These are phyloP conservation scores for Aspergillus affinis DNA, from an alignment of 495 filamentous ascomycete genomes.

Conservation along the genomic window DNA sequence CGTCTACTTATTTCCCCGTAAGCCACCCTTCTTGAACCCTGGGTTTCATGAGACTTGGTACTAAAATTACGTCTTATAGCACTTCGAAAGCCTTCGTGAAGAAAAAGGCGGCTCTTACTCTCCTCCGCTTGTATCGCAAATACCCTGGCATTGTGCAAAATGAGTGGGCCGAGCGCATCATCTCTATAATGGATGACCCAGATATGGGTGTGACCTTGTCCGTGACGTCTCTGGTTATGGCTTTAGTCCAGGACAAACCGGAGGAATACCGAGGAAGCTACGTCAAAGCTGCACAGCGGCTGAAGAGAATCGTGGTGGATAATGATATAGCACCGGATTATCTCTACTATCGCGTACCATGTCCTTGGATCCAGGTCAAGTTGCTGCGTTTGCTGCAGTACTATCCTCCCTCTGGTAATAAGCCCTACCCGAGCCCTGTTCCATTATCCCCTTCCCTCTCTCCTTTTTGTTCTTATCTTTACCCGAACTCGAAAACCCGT, in stretches of 20 bases:
- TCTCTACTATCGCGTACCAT: constrained; percentile 97
- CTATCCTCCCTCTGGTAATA: constrained; percentile 87
- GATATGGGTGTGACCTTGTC: constrained; percentile 95
- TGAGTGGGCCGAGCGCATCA: constrained; percentile 96
- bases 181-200: constrained; percentile 95
- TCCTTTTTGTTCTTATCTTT: too few relatives aligned
- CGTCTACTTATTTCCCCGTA: constrained; percentile 93
- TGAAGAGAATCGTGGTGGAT: constrained; percentile 89
- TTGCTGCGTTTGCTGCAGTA: constrained; percentile 89
- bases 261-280: constrained; percentile 94
- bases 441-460: too few relatives aligned
- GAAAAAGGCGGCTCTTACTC: constrained; percentile 96
- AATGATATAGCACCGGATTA: constrained; percentile 86
- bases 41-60: background rate
- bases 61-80: constrained; percentile 43
- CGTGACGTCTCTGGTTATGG: constrained; percentile 95
- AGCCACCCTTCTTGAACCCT: constrained; percentile 23
- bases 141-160: constrained; percentile 88
- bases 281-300: constrained; percentile 81
- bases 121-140: constrained; percentile 95
- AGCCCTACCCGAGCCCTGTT: too few relatives aligned
- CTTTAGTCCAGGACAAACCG: constrained; percentile 86
- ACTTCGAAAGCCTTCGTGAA: constrained; percentile 98
- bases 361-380: constrained; percentile 98
- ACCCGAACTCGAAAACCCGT: background rate